These are phyloP conservation scores for Pyrenophora teres DNA, from an alignment of 2,329 filamentous ascomycete species.

Conservation along the genomic window DNA sequence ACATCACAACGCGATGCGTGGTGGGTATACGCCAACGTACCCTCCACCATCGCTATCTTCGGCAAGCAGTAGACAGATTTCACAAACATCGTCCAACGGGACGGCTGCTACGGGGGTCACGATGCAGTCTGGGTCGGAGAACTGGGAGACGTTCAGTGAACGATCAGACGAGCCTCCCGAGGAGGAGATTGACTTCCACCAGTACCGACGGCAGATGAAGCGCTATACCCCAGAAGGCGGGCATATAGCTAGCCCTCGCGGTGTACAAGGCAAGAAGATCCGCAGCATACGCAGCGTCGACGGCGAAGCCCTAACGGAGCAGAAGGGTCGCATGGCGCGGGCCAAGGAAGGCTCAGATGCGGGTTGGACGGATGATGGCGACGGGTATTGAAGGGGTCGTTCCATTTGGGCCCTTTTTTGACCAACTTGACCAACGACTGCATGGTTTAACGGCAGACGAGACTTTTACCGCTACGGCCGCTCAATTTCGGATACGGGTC, in stretches of 20 bases:
- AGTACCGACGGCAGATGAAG: constrained; percentile 72
- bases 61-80: constrained; percentile 65
- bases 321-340: constrained; percentile 51
- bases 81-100: constrained; percentile 61
- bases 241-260: constrained; percentile 40
- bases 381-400: constrained; percentile 35
- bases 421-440: constrained; percentile 6
- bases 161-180: constrained; percentile 69
- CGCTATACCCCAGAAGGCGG: constrained; percentile 55
- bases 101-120: constrained; percentile 57
- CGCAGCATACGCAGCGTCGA: constrained; percentile 55
- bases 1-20: constrained; percentile 38
- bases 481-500: background rate
- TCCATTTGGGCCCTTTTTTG: constrained; percentile 9
- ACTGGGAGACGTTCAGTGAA: constrained; percentile 97
- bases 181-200: constrained; percentile 76
- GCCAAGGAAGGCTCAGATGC: constrained; percentile 57
- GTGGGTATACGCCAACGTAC: constrained; percentile 32
- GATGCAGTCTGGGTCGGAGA: constrained; percentile 81
- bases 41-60: constrained; percentile 34
- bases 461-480: constrained; percentile 6
- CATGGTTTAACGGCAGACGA: constrained; percentile 9
- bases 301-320: constrained; percentile 47
- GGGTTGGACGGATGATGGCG: constrained; percentile 59
- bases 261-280: constrained; percentile 44